Conservation (phyloP, 2,329 filamentous ascomycete genomes). For the Colletotrichum brevisporum region DNA sequence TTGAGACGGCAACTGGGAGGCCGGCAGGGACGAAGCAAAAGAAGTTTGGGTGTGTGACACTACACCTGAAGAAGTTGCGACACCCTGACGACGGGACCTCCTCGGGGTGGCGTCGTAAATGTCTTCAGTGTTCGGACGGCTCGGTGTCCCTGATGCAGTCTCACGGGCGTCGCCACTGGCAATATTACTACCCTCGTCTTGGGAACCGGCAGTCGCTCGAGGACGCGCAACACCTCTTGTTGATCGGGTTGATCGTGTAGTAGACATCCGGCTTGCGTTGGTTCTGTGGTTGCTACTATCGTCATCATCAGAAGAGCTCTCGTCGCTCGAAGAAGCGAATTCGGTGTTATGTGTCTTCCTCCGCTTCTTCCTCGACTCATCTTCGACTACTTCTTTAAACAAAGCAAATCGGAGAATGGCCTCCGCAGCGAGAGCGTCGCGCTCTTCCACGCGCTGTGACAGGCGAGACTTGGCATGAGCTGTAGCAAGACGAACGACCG, state of each 20-base stretch:
- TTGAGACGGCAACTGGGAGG: conserved; percentile 74
- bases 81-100: conserved; percentile 53
- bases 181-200: conserved; percentile 45
- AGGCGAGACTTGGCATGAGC: conserved; percentile 95
- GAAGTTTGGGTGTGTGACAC: conserved; percentile 68
- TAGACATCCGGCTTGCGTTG: conserved; percentile 45
- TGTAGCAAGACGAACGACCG: conserved; percentile 96
- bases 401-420: conserved; percentile 92
- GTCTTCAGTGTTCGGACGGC: conserved; percentile 54
- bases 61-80: conserved; percentile 53
- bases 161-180: conserved; percentile 54
- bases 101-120: conserved; percentile 60
- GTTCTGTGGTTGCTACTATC: conserved; percentile 45
- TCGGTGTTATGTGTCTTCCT: conserved; percentile 76
- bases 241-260: conserved; percentile 51
- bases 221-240: conserved; percentile 51
- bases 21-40: conserved; percentile 84
- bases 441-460: conserved; percentile 89
- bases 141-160: conserved; percentile 61
- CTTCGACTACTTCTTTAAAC: conserved; percentile 93
- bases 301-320: conserved; percentile 71
- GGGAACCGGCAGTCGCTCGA: conserved; percentile 46
- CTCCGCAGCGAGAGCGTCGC: conserved; percentile 90
- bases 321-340: conserved; percentile 71
- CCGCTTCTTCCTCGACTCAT: conserved; percentile 86